Evolutionary conservation across 345 rosid genomes (phyloP).

Genomic region (Eucalyptus marginata): DNA sequence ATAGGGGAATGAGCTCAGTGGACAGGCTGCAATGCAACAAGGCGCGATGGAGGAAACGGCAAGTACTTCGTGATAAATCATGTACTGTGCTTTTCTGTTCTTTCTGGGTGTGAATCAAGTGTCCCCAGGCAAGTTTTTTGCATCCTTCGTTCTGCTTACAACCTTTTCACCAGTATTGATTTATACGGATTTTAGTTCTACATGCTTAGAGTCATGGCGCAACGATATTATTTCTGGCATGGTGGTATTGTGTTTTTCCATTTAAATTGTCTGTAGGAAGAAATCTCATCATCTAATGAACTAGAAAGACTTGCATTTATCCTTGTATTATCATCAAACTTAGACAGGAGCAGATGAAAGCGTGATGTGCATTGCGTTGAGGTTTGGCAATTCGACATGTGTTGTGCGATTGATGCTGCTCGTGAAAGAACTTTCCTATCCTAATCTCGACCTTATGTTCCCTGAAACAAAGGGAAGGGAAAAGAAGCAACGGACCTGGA

Average conservation of each 20-base stretch:
- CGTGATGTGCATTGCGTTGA: too few species aligned
- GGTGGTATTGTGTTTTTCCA: neutral
- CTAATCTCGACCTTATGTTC: neutral
- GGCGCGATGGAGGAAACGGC: neutral
- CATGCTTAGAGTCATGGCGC: neutral
- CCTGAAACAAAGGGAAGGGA: neutral
- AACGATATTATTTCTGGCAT: neutral
- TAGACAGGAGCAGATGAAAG: neutral
- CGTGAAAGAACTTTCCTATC: neutral
- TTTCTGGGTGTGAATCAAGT: neutral
- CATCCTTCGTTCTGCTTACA: neutral
- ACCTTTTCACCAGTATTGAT: neutral
- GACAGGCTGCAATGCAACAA: slow-evolving; percentile 11
- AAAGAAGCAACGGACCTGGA: neutral
- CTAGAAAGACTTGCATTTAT: neutral
- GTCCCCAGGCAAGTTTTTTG: neutral
- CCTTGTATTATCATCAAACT: neutral
- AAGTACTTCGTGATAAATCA: neutral
- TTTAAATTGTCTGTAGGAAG: neutral
- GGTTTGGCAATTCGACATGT: neutral
- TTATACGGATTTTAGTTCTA: neutral
- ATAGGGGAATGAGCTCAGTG: slow-evolving; percentile 16
- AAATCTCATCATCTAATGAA: neutral
- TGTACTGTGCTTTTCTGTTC: neutral
- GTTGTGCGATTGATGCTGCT: neutral